These are phyloP conservation scores for Hypomyces rosellus DNA, from an alignment of 2,329 filamentous ascomycete genomes.

Conservation along the genomic window DNA sequence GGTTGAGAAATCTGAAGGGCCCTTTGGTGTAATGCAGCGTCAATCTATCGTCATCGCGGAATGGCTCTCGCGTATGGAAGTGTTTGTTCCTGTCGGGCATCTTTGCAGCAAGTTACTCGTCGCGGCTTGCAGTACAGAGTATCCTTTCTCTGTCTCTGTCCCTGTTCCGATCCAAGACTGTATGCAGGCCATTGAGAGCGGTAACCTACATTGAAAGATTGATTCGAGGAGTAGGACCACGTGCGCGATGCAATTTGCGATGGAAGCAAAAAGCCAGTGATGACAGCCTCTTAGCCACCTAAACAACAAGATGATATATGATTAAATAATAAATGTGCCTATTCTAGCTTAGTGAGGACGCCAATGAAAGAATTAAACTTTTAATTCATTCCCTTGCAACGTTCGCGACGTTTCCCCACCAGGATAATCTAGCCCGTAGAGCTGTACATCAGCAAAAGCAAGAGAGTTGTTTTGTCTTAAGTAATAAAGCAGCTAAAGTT, in stretches of 20 bases:
- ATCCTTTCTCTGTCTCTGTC: no score
- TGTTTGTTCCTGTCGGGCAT: conserved; percentile 8
- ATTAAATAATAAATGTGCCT: neutral
- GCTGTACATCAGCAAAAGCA: no score
- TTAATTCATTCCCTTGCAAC: no score
- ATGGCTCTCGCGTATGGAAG: conserved; percentile 9
- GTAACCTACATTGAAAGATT: no score
- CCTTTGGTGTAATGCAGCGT: conserved; percentile 9
- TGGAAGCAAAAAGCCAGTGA: neutral
- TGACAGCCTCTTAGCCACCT: conserved; percentile 1
- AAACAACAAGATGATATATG: neutral
- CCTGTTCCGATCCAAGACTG: neutral
- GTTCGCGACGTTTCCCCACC: no score
- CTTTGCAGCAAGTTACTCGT: neutral
- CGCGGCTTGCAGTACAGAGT: neutral
- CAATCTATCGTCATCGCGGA: conserved; percentile 4
- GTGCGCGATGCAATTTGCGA: no score
- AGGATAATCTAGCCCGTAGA: no score
- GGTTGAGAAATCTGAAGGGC: conserved; percentile 10
- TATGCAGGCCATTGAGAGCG: neutral
- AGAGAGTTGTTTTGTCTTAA: no score
- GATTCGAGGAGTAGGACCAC: no score
- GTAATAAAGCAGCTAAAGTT: no score
- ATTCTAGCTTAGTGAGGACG: neutral
- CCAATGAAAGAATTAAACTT: neutral